phyloP scores from a whole-genome alignment of 257 asterid genomes.

The Solanum pennellii region DNA sequence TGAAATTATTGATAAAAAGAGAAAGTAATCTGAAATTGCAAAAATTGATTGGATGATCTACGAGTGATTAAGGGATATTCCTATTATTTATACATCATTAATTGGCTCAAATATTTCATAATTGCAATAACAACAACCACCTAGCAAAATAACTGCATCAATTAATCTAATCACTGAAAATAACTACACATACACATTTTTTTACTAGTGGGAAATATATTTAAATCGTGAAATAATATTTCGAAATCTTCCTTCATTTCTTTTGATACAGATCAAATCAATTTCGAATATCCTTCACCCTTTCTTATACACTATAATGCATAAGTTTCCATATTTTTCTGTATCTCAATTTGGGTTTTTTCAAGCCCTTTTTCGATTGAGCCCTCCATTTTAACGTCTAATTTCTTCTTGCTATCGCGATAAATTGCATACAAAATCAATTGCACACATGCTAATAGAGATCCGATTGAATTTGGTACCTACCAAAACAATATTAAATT shows the following conservation, averaged over 20 bases:
- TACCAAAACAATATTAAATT: conserved; percentile 3
- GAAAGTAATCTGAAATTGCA: background rate
- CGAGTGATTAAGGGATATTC: background rate
- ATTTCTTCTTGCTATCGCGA: conserved; percentile 29
- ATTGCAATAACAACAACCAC: background rate
- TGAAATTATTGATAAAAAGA: background rate
- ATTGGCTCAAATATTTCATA: background rate
- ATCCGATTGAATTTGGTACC: conserved; percentile 73
- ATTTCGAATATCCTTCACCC: too few species aligned
- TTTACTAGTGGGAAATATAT: background rate
- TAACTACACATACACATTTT: background rate
- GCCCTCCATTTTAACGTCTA: background rate
- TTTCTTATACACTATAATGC: background rate
- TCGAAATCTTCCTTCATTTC: too few species aligned
- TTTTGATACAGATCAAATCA: too few species aligned
- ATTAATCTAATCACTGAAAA: background rate
- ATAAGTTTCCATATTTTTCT: background rate
- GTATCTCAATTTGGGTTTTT: background rate
- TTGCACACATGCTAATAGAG: conserved; percentile 53
- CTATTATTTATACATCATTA: background rate
- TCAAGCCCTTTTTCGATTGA: conserved; percentile 25
- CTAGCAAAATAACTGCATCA: background rate
- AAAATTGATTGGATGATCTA: background rate
- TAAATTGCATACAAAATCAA: conserved; percentile 47
- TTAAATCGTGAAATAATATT: background rate